Percentiles rank a stretch among this genome's conserved stretches.
Evolutionary conservation across 306 rosid genomes (phyloP).

Genomic region (Vachellia collinsii): DNA sequence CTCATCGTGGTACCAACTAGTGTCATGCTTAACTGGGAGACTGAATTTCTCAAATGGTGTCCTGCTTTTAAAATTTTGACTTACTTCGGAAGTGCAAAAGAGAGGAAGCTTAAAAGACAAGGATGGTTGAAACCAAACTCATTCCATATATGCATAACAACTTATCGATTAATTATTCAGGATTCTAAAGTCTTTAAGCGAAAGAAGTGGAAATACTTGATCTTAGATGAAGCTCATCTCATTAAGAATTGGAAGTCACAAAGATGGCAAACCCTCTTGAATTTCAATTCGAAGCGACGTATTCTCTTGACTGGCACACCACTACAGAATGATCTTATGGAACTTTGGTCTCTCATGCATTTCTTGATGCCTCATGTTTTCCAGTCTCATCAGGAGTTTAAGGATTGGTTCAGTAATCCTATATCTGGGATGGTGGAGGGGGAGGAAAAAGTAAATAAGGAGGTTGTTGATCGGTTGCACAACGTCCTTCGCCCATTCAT

Average conservation of each 20-base stretch:
- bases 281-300: slow-evolving; percentile 94
- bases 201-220: slow-evolving; percentile 98
- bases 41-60: slow-evolving; percentile 98
- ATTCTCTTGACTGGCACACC: slow-evolving; percentile 97
- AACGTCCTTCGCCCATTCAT: slow-evolving; percentile 97
- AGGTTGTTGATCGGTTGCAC: slow-evolving; percentile 97
- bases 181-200: slow-evolving; percentile 99
- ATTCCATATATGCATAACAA: slow-evolving; percentile 95
- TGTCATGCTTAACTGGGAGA: slow-evolving; percentile 99
- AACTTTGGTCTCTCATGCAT: slow-evolving; percentile 99
- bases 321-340: slow-evolving; percentile 98
- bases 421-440: slow-evolving; percentile 99
- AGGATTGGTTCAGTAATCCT: slow-evolving; percentile 99
- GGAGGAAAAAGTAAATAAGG: slow-evolving; percentile 94
- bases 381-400: slow-evolving; percentile 98
- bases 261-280: slow-evolving; percentile 97
- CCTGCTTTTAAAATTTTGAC: slow-evolving; percentile 96
- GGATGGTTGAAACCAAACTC: slow-evolving; percentile 96
- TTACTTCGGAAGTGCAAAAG: slow-evolving; percentile 96
- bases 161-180: slow-evolving; percentile 94
- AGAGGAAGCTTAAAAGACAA: slow-evolving; percentile 88
- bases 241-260: slow-evolving; percentile 99
- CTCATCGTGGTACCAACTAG: slow-evolving; percentile 98
- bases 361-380: slow-evolving; percentile 99
- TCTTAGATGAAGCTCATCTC: slow-evolving; percentile 97